Conservation (phyloP, 306 rosid genomes). For the Oemleria cerasiformis region DNA sequence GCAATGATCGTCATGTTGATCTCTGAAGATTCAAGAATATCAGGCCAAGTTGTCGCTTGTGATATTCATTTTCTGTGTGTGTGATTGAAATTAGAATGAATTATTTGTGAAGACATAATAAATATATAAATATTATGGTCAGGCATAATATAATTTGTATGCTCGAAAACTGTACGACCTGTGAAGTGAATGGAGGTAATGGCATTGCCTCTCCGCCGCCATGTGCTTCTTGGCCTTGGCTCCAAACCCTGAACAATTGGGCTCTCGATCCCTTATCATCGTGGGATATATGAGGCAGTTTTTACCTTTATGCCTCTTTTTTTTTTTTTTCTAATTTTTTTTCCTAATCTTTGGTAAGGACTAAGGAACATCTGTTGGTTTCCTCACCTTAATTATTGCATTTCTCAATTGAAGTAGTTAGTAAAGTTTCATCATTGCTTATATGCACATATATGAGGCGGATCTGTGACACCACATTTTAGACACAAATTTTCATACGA, state of each 20-base stretch:
- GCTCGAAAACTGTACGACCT: not conserved
- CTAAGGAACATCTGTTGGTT: not conserved
- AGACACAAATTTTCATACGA: no score
- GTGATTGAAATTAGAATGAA: not conserved
- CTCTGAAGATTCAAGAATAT: not conserved
- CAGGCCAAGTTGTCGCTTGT: conserved; percentile 7
- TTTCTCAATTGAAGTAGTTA: no score
- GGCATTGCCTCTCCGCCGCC: conserved; percentile 11
- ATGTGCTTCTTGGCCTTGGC: conserved; percentile 12
- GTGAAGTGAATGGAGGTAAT: not conserved
- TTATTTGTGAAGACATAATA: not conserved
- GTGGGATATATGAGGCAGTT: conserved; percentile 1
- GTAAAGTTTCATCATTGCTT: no score
- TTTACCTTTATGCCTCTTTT: not conserved
- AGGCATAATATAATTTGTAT: not conserved
- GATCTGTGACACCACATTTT: no score
- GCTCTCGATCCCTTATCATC: not conserved
- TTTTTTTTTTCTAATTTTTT: not conserved
- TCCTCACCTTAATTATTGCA: no score
- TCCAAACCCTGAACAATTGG: not conserved
- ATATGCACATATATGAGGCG: no score
- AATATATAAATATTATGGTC: not conserved
- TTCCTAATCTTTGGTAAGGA: no score
- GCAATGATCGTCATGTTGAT: conserved; percentile 22
- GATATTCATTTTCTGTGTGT: not conserved